A percentile compares a stretch with the other conserved stretches of the same genome.
These are phyloP conservation scores for Cylindrodendrum hubeiense DNA, from an alignment of 2,329 filamentous ascomycete genomes.

Conservation along the genomic window DNA sequence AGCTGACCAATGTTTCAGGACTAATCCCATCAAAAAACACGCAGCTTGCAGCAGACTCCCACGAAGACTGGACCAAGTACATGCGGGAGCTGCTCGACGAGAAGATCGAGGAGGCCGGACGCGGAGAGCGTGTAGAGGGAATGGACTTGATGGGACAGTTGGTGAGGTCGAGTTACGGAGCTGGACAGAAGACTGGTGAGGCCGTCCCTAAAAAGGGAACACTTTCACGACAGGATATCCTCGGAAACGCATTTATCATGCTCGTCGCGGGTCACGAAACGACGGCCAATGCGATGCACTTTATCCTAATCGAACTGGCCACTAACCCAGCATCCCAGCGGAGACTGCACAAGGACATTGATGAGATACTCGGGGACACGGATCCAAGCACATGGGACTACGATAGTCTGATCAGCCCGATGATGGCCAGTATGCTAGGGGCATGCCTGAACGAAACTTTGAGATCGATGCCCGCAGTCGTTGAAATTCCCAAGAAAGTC, in stretches of 20 bases:
- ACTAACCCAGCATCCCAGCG: slow-evolving; percentile 73
- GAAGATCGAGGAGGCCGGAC: slow-evolving; percentile 62
- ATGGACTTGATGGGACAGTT: slow-evolving; percentile 68
- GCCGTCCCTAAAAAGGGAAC: slow-evolving; percentile 45
- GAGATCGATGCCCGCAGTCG: slow-evolving; percentile 77
- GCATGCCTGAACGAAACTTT: slow-evolving; percentile 84
- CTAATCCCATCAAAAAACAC: slow-evolving; percentile 64
- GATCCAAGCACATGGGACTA: slow-evolving; percentile 77
- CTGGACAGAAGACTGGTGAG: slow-evolving; percentile 3
- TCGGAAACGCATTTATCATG: slow-evolving; percentile 79
- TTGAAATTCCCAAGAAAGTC: slow-evolving; percentile 78
- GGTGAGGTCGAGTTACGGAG: slow-evolving; percentile 55
- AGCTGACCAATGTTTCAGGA: slow-evolving; percentile 44
- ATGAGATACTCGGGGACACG: slow-evolving; percentile 70
- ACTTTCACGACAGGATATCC: slow-evolving; percentile 73
- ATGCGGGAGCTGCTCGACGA: slow-evolving; percentile 76
- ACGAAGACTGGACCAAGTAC: slow-evolving; percentile 75
- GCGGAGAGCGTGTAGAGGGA: slow-evolving; percentile 54
- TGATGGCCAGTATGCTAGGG: slow-evolving; percentile 78
- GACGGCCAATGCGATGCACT: slow-evolving; percentile 81
- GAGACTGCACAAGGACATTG: slow-evolving; percentile 76
- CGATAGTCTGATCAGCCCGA: slow-evolving; percentile 72
- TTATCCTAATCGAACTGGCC: slow-evolving; percentile 76
- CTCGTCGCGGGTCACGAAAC: slow-evolving; percentile 85
- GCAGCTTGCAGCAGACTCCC: slow-evolving; percentile 65